Conservation (phyloP, 306 rosid species). For the Oemleria cerasiformis region DNA sequence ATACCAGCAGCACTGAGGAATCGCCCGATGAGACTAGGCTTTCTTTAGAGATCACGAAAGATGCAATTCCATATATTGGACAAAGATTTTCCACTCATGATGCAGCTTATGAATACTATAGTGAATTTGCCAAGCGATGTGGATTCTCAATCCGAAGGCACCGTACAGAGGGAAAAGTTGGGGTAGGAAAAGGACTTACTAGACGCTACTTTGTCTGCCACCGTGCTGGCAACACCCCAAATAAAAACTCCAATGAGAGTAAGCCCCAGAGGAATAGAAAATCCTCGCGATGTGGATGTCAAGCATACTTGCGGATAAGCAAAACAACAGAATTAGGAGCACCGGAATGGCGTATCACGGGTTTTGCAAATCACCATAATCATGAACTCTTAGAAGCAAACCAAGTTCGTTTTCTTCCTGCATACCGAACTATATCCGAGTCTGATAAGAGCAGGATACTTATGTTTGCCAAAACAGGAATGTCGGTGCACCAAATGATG, state of each 20-base stretch:
- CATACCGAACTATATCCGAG: slow-evolving; percentile 87
- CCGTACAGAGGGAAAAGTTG: slow-evolving; percentile 94
- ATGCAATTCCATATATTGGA: slow-evolving; percentile 76
- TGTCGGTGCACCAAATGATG: slow-evolving; percentile 98
- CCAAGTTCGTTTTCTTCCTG: slow-evolving; percentile 98
- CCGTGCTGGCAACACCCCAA: slow-evolving; percentile 94
- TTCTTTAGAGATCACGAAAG: slow-evolving; percentile 55
- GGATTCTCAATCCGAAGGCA: slow-evolving; percentile 95
- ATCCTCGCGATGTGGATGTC: slow-evolving; percentile 95
- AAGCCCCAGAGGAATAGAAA: slow-evolving; percentile 92
- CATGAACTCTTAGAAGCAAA: slow-evolving; percentile 89
- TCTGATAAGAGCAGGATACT: slow-evolving; percentile 79
- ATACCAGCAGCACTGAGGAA: slow-evolving; percentile 85
- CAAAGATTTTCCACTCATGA: slow-evolving; percentile 87
- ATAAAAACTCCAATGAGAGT: slow-evolving; percentile 57
- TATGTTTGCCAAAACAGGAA: slow-evolving; percentile 94
- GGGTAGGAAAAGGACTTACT: slow-evolving; percentile 91
- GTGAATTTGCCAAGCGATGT: slow-evolving; percentile 76
- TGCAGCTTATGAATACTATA: slow-evolving; percentile 81
- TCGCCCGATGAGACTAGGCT: slow-evolving; percentile 73
- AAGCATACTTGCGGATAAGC: slow-evolving; percentile 91
- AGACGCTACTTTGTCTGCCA: slow-evolving; percentile 94
- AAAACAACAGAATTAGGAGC: slow-evolving; percentile 77
- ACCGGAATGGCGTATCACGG: slow-evolving; percentile 93
- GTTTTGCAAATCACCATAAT: slow-evolving; percentile 91